Evolutionary conservation across 345 rosid genomes (phyloP).

Genomic region (Aquilaria sinensis): DNA sequence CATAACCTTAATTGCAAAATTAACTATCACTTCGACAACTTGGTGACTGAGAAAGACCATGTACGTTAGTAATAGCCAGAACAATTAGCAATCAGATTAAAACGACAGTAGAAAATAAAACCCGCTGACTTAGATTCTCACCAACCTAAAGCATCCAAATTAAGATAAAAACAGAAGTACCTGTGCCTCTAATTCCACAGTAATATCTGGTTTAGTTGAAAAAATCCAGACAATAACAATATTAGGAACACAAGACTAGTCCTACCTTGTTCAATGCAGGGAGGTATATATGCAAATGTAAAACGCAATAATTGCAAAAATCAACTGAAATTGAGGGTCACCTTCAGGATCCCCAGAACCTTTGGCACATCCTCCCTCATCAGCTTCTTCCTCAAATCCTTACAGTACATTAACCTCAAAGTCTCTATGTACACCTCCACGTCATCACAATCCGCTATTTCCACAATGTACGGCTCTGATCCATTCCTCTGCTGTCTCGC

Average conservation of each 20-base stretch:
- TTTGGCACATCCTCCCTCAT: slow-evolving; percentile 82
- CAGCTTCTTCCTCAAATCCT: slow-evolving; percentile 86
- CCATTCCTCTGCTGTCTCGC: slow-evolving; percentile 53
- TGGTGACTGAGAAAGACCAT: too few species aligned
- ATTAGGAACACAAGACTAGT: not conserved
- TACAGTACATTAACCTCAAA: slow-evolving; percentile 86
- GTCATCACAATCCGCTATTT: slow-evolving; percentile 97
- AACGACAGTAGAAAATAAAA: too few species aligned
- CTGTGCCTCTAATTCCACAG: not conserved
- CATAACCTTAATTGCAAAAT: too few species aligned
- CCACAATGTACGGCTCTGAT: slow-evolving; percentile 63
- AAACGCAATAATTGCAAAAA: too few species aligned
- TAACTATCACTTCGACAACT: too few species aligned
- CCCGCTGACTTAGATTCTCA: too few species aligned
- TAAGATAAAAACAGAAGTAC: not conserved
- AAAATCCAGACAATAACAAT: not conserved
- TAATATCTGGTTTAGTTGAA: not conserved
- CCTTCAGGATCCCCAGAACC: slow-evolving; percentile 96
- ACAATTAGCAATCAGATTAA: too few species aligned
- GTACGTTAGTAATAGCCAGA: too few species aligned
- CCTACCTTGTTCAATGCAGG: not conserved
- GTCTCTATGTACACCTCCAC: slow-evolving; percentile 97
- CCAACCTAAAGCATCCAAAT: not conserved
- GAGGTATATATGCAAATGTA: too few species aligned
- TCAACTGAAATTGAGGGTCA: slow-evolving; percentile 11